These are phyloP conservation scores for Trifolium dubium DNA, from an alignment of 306 rosid genomes.

Conservation along the genomic window DNA sequence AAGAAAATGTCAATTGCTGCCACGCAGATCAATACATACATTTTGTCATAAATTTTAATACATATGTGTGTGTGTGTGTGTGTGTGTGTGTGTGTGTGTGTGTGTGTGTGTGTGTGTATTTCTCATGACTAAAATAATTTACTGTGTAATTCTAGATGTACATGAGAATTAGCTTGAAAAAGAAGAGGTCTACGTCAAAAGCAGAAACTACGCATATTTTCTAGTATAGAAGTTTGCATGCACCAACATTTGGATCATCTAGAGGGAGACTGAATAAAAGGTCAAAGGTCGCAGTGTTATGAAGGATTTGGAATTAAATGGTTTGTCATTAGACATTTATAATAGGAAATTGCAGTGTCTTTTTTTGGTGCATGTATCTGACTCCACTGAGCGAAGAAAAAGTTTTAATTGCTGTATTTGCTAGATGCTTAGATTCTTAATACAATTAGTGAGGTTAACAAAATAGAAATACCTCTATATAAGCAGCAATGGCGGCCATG, in stretches of 20 bases:
- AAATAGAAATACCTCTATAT: slow-evolving; percentile 73
- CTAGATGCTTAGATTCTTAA: slow-evolving; percentile 21
- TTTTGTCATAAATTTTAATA: not conserved
- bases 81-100: too few relatives aligned
- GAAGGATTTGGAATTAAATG: slow-evolving; percentile 7
- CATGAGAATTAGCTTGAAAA: slow-evolving; percentile 29
- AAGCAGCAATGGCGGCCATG: slow-evolving; percentile 76
- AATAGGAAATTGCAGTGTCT: not conserved
- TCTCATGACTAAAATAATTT: not conserved
- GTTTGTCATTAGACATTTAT: not conserved
- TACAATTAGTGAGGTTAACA: slow-evolving; percentile 17
- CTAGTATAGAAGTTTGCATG: slow-evolving; percentile 26
- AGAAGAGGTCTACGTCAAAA: slow-evolving; percentile 4
- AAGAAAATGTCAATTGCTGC: slow-evolving; percentile 14
- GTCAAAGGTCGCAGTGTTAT: not conserved
- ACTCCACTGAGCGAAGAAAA: not conserved
- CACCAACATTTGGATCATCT: slow-evolving; percentile 27
- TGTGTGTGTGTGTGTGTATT: not conserved
- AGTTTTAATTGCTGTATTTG: not conserved
- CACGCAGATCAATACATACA: slow-evolving; percentile 5
- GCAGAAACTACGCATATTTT: slow-evolving; percentile 24
- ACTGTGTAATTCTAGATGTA: slow-evolving; percentile 2
- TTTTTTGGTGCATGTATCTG: not conserved
- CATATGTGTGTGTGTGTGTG: too few relatives aligned
- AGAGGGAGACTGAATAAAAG: not conserved